These are phyloP conservation scores for Phialophora expanda DNA, from an alignment of 2,329 filamentous ascomycete genomes.

Conservation along the genomic window DNA sequence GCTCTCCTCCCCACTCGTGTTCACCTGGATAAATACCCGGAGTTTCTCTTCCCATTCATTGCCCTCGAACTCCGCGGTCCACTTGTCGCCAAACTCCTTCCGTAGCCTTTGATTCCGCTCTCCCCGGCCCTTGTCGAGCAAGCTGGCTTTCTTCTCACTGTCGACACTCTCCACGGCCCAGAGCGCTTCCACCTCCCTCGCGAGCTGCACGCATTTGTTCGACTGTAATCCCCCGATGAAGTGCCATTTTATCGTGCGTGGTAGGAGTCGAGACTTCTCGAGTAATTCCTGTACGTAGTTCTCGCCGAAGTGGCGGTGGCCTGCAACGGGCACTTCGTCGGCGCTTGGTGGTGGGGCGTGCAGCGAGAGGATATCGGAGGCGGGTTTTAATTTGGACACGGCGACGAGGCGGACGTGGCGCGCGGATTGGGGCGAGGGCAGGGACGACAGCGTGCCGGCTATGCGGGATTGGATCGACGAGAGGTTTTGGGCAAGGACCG, in stretches of 20 bases:
- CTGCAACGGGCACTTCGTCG: not conserved
- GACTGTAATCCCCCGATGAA: constrained; percentile 95
- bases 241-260: constrained; percentile 81
- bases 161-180: constrained; percentile 93
- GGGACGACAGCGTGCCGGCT: constrained; percentile 66
- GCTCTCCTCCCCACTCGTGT: constrained; percentile 84
- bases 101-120: constrained; percentile 51
- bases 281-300: constrained; percentile 92
- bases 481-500: constrained; percentile 67
- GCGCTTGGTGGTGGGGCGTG: constrained; percentile 55
- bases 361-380: constrained; percentile 84
- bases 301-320: constrained; percentile 80
- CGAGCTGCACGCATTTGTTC: constrained; percentile 87
- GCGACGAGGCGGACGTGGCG: constrained; percentile 81
- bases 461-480: constrained; percentile 56
- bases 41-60: constrained; percentile 50
- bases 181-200: constrained; percentile 81
- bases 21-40: constrained; percentile 87
- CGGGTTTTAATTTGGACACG: constrained; percentile 95
- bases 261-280: constrained; percentile 82
- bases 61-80: constrained; percentile 27
- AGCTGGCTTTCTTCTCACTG: constrained; percentile 80
- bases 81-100: constrained; percentile 44
- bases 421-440: constrained; percentile 94
- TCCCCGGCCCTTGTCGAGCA: constrained; percentile 76